Base-by-base conservation (phyloP, 2,329 filamentous ascomycete genomes). In the Annulohypoxylon truncatum region DNA sequence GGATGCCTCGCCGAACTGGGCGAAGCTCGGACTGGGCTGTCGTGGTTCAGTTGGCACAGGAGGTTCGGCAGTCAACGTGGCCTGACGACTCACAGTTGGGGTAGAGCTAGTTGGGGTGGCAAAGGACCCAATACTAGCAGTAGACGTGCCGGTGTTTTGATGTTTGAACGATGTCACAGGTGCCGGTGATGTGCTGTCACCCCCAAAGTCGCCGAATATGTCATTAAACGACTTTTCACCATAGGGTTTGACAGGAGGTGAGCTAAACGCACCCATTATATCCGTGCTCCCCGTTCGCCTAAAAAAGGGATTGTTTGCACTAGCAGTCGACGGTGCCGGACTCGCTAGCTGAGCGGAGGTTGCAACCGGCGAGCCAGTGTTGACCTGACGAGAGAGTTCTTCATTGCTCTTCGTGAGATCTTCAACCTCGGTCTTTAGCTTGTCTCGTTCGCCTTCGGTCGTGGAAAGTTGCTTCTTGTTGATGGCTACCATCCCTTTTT, bases 381-480 rank as follows among this genome's bases (percentile, higher is more conserved):
- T 83, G 63, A 79, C 81, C 77, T 84, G 87, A 72, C 84, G 84
- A 29, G 83, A 80, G 56, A 82, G 79, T 65, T 89, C 90, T 75
- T 87, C 88, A 72, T 82, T 88, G 74, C 82, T 87, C 83, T 85
- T 90, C 77, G 81, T 85, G 69, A 90, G 85, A 54, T 88, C 89
- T 63, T 90, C 90, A 46, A 91, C 90, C 78, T 98, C 95, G 1
- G 84, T 82, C 81, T 94, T 94, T 38, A 97, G 83, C 82, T 93
- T 95, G 66, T 98, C 95, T 29, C 92, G 88, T 78, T 98, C 95
- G 50, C 87, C 88, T 79, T 99, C 96, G 61, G 91, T 93, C 0
- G 94, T 97, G 33, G 91, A 88, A 65, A 98, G 83, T 80, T 99
- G 96, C 82, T 99, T 99, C 85, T 96, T 98, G 82, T 97, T 97